Conservation (phyloP, 176 grass and related monocot species). For the Cymbopogon citratus region DNA sequence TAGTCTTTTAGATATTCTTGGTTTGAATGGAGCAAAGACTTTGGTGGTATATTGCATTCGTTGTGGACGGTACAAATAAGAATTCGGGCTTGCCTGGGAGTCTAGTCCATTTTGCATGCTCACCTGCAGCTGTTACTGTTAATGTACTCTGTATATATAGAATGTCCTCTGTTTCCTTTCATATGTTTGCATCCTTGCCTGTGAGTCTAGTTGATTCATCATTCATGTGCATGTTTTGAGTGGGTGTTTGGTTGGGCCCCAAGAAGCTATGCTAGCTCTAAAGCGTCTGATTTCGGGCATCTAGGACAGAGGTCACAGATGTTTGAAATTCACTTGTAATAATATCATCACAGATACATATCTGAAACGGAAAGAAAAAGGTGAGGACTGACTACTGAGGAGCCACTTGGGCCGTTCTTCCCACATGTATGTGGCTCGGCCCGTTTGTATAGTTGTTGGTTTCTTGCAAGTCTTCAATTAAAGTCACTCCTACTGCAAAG, state of each 20-base stretch:
- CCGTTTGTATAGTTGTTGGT: background rate
- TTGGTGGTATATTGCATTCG: slow-evolving; percentile 28
- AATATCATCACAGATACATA: background rate
- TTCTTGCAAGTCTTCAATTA: background rate
- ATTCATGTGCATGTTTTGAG: background rate
- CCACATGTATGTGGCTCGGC: background rate
- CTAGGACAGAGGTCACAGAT: background rate
- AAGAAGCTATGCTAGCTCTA: background rate
- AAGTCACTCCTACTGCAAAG: background rate
- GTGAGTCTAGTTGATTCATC: background rate
- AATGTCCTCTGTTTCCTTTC: background rate
- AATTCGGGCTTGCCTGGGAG: background rate
- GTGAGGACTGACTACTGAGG: background rate
- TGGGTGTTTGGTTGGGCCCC: background rate
- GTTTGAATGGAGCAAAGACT: background rate
- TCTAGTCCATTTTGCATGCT: slow-evolving; percentile 1
- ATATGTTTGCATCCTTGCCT: background rate
- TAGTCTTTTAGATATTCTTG: background rate
- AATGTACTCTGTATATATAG: background rate
- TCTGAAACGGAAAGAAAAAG: background rate
- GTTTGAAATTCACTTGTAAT: background rate
- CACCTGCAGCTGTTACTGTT: background rate
- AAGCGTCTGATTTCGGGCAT: background rate
- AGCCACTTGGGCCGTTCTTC: background rate
- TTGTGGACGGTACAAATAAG: slow-evolving; percentile 24